Evolutionary conservation across 345 rosid genomes (phyloP).

Genomic region (Clausena lansium): DNA sequence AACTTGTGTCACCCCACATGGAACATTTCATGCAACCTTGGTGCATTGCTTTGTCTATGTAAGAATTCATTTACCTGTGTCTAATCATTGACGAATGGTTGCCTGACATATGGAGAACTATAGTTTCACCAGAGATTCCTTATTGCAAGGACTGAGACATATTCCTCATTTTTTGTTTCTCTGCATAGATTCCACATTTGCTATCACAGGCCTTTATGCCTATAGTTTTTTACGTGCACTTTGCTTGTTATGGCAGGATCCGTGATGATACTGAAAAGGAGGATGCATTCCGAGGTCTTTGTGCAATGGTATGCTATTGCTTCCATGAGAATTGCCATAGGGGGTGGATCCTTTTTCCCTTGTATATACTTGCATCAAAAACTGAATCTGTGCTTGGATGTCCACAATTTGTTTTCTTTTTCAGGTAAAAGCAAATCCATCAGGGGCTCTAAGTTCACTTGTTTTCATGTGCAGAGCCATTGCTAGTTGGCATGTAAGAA

Average conservation of each 20-base stretch:
- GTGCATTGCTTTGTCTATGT: constrained; percentile 91
- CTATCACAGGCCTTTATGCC: neutral
- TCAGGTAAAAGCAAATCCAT: constrained; percentile 90
- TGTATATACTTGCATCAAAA: neutral
- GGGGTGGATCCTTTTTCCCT: neutral
- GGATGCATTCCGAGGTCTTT: constrained; percentile 95
- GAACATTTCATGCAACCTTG: constrained; percentile 98
- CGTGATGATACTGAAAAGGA: constrained; percentile 98
- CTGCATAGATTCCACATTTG: neutral
- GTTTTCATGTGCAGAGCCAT: constrained; percentile 84
- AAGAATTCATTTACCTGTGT: constrained; percentile 29
- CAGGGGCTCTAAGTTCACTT: constrained; percentile 87
- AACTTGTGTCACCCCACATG: constrained; percentile 93
- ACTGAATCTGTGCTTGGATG: constrained; percentile 12
- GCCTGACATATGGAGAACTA: neutral
- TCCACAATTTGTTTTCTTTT: constrained; percentile 2
- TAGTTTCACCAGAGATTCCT: neutral
- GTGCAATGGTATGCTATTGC: constrained; percentile 72
- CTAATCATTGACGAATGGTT: neutral
- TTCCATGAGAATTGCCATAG: neutral
- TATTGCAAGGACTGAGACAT: neutral
- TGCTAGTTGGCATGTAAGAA: constrained; percentile 96
- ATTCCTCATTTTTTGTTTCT: neutral
- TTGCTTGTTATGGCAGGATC: constrained; percentile 51
- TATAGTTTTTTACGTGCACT: constrained; percentile 5